phyloP scores from a whole-genome alignment of 1,284 basidiomycete species.

The Melampsora americana region DNA sequence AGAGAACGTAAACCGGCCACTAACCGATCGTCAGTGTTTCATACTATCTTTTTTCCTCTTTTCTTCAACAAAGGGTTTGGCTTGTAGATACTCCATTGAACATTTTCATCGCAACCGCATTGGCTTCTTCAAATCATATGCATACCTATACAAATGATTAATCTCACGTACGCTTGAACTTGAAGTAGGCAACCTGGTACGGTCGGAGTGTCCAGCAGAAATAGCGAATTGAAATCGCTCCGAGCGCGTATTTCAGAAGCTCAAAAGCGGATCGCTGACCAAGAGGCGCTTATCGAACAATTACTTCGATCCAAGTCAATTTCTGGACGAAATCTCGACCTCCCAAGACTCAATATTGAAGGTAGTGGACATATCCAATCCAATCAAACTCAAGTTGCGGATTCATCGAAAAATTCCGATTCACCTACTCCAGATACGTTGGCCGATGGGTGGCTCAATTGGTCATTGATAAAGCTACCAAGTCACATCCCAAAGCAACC shows the following conservation, averaged over 20 bases:
- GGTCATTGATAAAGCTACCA: slow-evolving; percentile 37
- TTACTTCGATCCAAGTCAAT: neutral
- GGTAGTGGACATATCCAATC: neutral
- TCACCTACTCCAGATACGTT: slow-evolving; percentile 13
- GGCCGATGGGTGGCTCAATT: slow-evolving; percentile 35
- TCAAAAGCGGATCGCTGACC: slow-evolving; percentile 30
- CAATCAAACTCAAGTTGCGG: neutral
- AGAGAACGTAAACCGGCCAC: slow-evolving; percentile 16
- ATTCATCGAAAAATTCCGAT: neutral
- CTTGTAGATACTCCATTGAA: neutral
- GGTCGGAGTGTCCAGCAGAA: slow-evolving; percentile 4
- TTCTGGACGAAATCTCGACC: neutral
- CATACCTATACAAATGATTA: neutral
- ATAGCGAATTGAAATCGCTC: slow-evolving; percentile 25
- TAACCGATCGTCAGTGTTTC: slow-evolving; percentile 20
- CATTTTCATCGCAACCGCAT: no score
- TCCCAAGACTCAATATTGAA: neutral
- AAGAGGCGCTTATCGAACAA: slow-evolving; percentile 30
- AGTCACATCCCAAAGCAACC: neutral
- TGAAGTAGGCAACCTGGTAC: slow-evolving; percentile 4
- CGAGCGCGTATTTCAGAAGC: slow-evolving; percentile 26
- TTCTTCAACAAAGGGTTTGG: neutral
- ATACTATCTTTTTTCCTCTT: neutral
- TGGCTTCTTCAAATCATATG: neutral
- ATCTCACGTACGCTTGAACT: neutral